Evolutionary conservation across 768 basidiomycete genomes (phyloP).

Genomic region (Lactifluus volemus): DNA sequence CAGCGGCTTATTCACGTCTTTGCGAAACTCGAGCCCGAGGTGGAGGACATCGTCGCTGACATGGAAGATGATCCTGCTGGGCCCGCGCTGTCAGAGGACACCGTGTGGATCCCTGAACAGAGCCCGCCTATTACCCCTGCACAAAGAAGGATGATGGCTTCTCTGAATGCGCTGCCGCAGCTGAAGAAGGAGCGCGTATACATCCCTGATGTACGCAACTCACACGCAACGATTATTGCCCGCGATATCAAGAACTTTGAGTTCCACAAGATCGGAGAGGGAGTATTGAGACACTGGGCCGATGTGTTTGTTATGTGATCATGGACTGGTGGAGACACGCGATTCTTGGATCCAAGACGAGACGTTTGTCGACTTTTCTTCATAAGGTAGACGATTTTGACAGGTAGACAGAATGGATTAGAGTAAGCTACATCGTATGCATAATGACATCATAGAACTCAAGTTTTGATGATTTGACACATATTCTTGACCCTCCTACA

Average conservation of each 20-base stretch:
- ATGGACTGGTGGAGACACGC: background rate
- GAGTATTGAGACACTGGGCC: constrained; percentile 66
- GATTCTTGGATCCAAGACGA: background rate
- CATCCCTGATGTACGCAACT: constrained; percentile 48
- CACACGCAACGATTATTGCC: constrained; percentile 66
- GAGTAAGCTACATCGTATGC: too few species aligned
- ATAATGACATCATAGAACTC: too few species aligned
- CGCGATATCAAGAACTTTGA: constrained; percentile 56
- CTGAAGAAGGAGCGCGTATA: constrained; percentile 65
- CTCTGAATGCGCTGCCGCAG: constrained; percentile 58
- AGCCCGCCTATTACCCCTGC: constrained; percentile 37
- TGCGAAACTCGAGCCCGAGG: constrained; percentile 46
- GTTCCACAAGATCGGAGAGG: constrained; percentile 50
- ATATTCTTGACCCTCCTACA: too few species aligned
- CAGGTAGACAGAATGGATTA: too few species aligned
- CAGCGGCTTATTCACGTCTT: constrained; percentile 50
- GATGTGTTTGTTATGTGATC: constrained; percentile 41
- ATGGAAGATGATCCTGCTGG: constrained; percentile 36
- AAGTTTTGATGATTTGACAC: too few species aligned
- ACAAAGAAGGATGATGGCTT: constrained; percentile 48
- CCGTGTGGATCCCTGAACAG: constrained; percentile 16
- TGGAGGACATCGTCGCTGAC: constrained; percentile 56
- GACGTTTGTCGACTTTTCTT: too few species aligned
- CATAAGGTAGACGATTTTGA: too few species aligned
- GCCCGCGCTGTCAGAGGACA: background rate